Base-by-base conservation (phyloP, 805 yeast species). In the Kodamaea jinghongensis region DNA sequence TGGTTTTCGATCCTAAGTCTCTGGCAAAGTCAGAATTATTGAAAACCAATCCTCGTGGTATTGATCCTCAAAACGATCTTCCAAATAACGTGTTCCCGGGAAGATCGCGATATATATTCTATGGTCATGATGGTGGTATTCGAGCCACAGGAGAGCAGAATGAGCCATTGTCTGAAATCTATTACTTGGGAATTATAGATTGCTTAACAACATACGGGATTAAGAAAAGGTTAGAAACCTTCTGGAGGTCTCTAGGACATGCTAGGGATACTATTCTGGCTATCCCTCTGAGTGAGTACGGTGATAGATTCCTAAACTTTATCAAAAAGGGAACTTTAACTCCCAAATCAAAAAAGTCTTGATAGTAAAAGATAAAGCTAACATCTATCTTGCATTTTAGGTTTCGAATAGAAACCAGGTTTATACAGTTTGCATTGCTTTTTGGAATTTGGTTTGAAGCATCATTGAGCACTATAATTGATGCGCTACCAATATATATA, bases 171-270 rank as follows among this genome's bases (percentile, higher is more conserved):
- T 71, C 78, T 22, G 76, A 83, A 39, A 76, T 91, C 6, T 93
- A 93, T 63, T 93, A 90, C 54, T 66, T 93, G 51, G 99, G 99
- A 6, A 83, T 93, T 28, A 93, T 93, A 47, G 99, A 93, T 57
- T 91, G 96, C 62, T 69, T 93, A 49, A 93, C 99, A 0, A 78
- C 79, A 47, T 87, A 87, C 52, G 79, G 86, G 0, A 61, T 82
- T 15, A 65, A 79, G 48, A 93, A 93, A 58, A 75, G 76, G 47
- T 59, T 89, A 33, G 99, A 93, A 56, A 91, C 98, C 0, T 77
- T 86, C 46, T 84, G 89, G 81, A 76, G 96, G 58, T 73, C 86
- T 11, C 51, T 93, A 17, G 75, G 76, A 27, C 86, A 87, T 54
- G 74, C 80, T 28, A 67, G 90, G 40, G 73, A 73, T 31, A 75